A percentile compares a stretch with the other conserved stretches of the same genome.
These are phyloP conservation scores for Pichia sporocuriosa DNA, from an alignment of 805 yeast genomes.

Conservation along the genomic window DNA sequence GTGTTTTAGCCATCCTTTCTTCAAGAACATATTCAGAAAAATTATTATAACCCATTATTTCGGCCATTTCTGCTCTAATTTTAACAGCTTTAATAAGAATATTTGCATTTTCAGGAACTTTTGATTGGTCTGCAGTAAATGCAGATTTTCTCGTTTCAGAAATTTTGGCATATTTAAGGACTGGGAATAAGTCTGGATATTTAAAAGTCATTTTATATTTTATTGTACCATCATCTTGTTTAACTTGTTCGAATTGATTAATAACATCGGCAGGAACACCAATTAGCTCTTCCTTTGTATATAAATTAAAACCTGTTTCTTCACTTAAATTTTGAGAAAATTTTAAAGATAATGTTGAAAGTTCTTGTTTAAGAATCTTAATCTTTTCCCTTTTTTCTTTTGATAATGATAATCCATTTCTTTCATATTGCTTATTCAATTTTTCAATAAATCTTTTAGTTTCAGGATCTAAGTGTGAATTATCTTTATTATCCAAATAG, in stretches of 20 bases:
- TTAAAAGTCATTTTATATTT: conserved; percentile 65
- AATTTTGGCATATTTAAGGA: conserved; percentile 61
- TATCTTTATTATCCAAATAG: conserved; percentile 33
- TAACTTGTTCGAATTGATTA: conserved; percentile 46
- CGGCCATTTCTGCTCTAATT: conserved; percentile 56
- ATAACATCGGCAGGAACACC: conserved; percentile 69
- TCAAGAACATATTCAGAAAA: conserved; percentile 69
- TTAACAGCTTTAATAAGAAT: conserved; percentile 54
- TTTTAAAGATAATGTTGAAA: conserved; percentile 45
- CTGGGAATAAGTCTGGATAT: conserved; percentile 74
- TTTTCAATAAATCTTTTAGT: conserved; percentile 52
- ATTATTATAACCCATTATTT: conserved; percentile 55
- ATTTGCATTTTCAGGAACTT: conserved; percentile 57
- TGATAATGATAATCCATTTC: conserved; percentile 64
- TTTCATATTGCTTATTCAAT: conserved; percentile 46
- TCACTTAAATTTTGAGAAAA: conserved; percentile 66
- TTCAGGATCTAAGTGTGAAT: conserved; percentile 40
- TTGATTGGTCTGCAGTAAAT: conserved; percentile 60
- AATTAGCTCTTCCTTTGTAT: conserved; percentile 56
- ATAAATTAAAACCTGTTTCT: conserved; percentile 53
- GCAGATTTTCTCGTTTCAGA: conserved; percentile 63
- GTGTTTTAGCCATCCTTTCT: conserved; percentile 72
- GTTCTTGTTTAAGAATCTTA: conserved; percentile 49
- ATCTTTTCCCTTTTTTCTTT: conserved; percentile 48
- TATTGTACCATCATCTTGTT: conserved; percentile 32